Base-by-base conservation (phyloP, 2,329 filamentous ascomycete genomes). In the Cladophialophora chaetospira region DNA sequence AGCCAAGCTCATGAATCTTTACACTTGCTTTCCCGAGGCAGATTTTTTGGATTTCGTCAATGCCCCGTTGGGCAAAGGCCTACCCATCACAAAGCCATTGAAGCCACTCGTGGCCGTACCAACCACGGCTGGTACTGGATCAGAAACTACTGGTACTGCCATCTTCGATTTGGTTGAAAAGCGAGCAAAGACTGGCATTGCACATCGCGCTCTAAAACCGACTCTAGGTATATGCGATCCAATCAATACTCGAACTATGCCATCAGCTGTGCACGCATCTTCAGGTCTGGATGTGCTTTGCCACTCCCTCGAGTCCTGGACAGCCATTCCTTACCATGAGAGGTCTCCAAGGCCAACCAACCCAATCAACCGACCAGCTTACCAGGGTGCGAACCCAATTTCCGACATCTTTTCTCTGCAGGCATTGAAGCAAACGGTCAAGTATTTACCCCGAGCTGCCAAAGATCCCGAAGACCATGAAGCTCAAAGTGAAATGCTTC, bases 41-140 rank as follows among this genome's bases (percentile, higher is more conserved):
- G 89, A 94, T 66, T 97, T 99, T 70, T 81, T 97, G 31, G 93
- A 99, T 78, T 99, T 99, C 67, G 94, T 99, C 72, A 97, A 97
- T 69, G 93, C 93, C 0, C 94, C 94, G 0, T 77, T 97, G 0
- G 94, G 94, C 57, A 91, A 88, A 61, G 94, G 94, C 3, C 75
- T 83, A 21, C 89, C 90, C 0, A 88, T 95, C 58, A 84, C 84
- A 26, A 83, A 82, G 55, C 81, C 83, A 40, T 79, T 95, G 11
- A 85, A 82, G 65, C 91, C 91, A 1, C 80, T 96, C 8, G 85
- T 96, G 43, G 91, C 90, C 31, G 84, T 95, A 4, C 90, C 90
- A 1, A 96, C 90, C 1, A 95, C 90, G 0, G 89, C 91, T 5
- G 90, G 90, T 40, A 95, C 90, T 0, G 90, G 90, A 3, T 94